A percentile compares a stretch with the other conserved stretches of the same genome.
Conservation (phyloP, 495 filamentous ascomycete genomes). For the Penicillium desertorum region DNA sequence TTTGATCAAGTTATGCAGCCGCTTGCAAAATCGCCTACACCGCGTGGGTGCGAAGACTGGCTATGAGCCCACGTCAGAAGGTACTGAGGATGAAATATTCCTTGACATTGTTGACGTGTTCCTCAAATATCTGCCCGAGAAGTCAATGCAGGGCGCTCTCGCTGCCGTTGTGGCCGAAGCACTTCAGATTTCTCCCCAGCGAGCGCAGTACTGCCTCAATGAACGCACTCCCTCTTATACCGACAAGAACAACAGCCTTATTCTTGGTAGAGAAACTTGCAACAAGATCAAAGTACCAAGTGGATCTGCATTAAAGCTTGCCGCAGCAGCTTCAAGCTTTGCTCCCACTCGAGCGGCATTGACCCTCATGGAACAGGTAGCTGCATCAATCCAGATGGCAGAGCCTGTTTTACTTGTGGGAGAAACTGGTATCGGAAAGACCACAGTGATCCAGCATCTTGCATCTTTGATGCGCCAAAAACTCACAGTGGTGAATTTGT, state of each 20-base stretch:
- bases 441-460: slow-evolving; percentile 89
- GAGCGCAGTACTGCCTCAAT: slow-evolving; percentile 66
- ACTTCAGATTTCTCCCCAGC: slow-evolving; percentile 78
- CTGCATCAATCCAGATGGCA: slow-evolving; percentile 72
- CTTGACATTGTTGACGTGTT: slow-evolving; percentile 89
- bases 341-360: slow-evolving; percentile 47
- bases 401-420: slow-evolving; percentile 93
- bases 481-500: slow-evolving; percentile 87
- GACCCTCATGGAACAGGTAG: slow-evolving; percentile 74
- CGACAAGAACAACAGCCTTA: slow-evolving; percentile 56
- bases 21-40: slow-evolving; percentile 61
- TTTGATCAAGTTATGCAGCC: slow-evolving; percentile 83
- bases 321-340: slow-evolving; percentile 43
- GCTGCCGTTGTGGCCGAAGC: slow-evolving; percentile 72
- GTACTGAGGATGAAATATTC: slow-evolving; percentile 78
- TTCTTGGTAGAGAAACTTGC: slow-evolving; percentile 64
- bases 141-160: slow-evolving; percentile 58
- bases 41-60: slow-evolving; percentile 63
- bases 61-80: slow-evolving; percentile 71
- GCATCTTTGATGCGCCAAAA: slow-evolving; percentile 78
- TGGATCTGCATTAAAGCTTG: slow-evolving; percentile 34
- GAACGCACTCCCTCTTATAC: slow-evolving; percentile 65
- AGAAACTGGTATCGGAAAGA: slow-evolving; percentile 98
- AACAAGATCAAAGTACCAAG: slow-evolving; percentile 45
- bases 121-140: slow-evolving; percentile 71